Conservation (phyloP, 2,329 filamentous ascomycete species). For the Monilinia vaccinii-corymbosi region DNA sequence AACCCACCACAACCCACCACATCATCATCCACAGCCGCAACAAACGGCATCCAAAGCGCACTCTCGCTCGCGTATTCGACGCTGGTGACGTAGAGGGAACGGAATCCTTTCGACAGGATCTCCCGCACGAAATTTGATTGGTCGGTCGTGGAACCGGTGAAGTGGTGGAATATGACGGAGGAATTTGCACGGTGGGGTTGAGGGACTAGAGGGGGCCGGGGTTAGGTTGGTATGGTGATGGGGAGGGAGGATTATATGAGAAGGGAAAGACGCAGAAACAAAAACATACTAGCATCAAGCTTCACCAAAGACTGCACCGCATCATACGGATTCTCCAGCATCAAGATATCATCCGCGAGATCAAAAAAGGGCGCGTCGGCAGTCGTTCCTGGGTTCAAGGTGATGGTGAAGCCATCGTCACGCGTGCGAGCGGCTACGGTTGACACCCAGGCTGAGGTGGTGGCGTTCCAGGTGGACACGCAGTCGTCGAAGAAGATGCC, state of each 20-base stretch:
- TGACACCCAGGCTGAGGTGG: not conserved
- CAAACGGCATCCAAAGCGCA: not conserved
- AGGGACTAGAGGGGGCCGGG: not conserved
- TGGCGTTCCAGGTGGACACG: not conserved
- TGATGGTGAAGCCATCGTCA: not conserved
- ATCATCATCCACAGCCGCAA: not conserved
- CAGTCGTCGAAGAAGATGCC: conserved; percentile 4
- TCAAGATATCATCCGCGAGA: not conserved
- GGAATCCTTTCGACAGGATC: not conserved
- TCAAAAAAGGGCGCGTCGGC: not conserved
- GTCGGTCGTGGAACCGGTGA: not conserved
- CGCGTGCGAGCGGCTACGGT: not conserved
- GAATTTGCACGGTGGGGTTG: not conserved
- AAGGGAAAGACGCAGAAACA: not conserved
- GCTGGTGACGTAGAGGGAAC: not conserved
- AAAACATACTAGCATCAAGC: not conserved
- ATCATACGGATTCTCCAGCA: not conserved
- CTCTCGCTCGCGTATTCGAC: not conserved
- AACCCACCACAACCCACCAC: not conserved
- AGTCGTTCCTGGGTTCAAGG: not conserved
- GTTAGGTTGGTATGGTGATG: too few relatives aligned
- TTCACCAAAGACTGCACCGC: not conserved
- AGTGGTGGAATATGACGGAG: not conserved
- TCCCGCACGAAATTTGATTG: not conserved
- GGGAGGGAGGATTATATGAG: too few relatives aligned